Evolutionary conservation across 2,329 filamentous ascomycete genomes (phyloP).

Genomic region (Colletotrichum tofieldiae): DNA sequence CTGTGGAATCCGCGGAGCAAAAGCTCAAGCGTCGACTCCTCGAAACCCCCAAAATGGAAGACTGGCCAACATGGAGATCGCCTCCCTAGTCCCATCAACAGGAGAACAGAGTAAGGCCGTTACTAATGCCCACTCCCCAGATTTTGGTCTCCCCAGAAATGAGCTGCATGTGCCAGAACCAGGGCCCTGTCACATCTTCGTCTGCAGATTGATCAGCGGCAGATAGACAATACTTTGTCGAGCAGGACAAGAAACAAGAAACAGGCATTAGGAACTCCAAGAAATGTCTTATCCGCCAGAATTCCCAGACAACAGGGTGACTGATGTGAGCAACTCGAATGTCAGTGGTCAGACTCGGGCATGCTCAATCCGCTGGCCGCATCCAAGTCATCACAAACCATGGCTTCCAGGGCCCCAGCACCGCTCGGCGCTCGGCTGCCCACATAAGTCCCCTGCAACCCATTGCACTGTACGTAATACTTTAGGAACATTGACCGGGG

Average conservation of each 20-base stretch:
- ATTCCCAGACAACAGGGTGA: background rate
- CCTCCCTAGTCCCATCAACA: background rate
- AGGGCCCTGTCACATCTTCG: background rate
- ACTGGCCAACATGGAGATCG: background rate
- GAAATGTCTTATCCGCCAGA: background rate
- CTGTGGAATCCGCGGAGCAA: background rate
- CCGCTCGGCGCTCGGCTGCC: slow-evolving; percentile 21
- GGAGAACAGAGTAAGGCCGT: background rate
- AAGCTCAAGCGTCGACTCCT: background rate
- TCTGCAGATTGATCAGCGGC: background rate
- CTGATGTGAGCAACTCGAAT: slow-evolving; percentile 2
- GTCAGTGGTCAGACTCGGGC: slow-evolving; percentile 15
- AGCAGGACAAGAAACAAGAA: slow-evolving; percentile 2
- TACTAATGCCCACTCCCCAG: background rate
- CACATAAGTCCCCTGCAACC: slow-evolving; percentile 26
- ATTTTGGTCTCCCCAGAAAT: background rate
- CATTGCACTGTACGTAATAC: slow-evolving; percentile 28
- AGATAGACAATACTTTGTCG: slow-evolving; percentile 13
- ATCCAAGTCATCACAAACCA: background rate
- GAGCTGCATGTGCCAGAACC: background rate
- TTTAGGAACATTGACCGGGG: slow-evolving; percentile 8
- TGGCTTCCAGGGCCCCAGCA: background rate
- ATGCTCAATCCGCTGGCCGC: background rate
- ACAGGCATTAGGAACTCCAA: background rate
- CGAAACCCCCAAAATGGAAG: background rate